Conservation (phyloP, 139 green algal species). For the Micractinium sp. region DNA sequence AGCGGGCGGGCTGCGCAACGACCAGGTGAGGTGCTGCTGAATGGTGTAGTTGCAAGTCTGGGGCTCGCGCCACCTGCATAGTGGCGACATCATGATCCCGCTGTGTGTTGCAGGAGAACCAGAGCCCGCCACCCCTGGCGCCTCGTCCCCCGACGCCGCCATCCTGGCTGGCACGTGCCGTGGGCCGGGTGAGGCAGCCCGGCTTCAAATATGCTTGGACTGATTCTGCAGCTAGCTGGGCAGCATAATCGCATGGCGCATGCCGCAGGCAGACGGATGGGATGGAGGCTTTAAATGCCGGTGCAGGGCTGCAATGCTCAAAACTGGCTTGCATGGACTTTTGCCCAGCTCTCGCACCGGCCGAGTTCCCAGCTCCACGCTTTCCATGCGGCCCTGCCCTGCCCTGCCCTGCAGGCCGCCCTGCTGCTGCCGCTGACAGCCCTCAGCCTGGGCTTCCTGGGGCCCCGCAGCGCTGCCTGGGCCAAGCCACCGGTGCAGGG, state of each 20-base stretch:
- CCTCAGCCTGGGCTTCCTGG: not conserved
- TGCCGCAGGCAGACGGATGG: not conserved
- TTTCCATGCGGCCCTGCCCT: not conserved
- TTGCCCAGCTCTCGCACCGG: too few species aligned
- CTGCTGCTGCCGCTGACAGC: constrained; percentile 20
- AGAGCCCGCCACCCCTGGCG: not conserved
- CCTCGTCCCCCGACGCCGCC: not conserved
- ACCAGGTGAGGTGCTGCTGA: not conserved
- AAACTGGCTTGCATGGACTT: too few species aligned
- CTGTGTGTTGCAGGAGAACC: not conserved
- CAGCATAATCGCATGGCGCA: too few species aligned
- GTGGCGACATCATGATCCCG: too few species aligned
- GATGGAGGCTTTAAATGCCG: not conserved
- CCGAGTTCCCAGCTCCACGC: too few species aligned
- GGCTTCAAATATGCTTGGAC: not conserved
- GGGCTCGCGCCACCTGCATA: too few species aligned
- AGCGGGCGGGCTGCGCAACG: not conserved
- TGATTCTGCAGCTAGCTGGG: too few species aligned
- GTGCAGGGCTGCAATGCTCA: not conserved
- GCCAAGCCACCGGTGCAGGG: constrained; percentile 4
- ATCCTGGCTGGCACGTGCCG: not conserved
- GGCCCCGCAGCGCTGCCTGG: not conserved
- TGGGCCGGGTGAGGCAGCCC: not conserved
- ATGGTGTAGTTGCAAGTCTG: not conserved
- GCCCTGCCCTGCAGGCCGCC: not conserved